Percentiles rank a stretch among this genome's conserved stretches.
Conservation (phyloP, 75 land plant genomes). For the Adiantum capillusveneris region DNA sequence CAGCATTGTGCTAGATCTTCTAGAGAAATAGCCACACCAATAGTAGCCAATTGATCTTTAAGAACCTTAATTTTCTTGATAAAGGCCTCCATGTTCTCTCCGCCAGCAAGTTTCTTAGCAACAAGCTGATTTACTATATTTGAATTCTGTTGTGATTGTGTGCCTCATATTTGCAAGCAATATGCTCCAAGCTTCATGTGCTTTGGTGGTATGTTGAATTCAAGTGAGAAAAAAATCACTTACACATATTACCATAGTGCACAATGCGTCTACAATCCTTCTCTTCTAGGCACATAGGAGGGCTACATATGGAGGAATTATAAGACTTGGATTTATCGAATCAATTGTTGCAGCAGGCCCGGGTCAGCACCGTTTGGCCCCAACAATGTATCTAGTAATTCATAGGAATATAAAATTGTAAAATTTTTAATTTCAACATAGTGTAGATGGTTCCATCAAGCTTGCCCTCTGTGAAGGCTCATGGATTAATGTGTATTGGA, state of each 20-base stretch:
- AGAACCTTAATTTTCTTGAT: neutral
- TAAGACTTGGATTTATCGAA: neutral
- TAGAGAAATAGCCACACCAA: neutral
- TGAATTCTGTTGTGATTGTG: neutral
- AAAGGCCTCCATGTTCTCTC: neutral
- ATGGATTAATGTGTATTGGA: no score
- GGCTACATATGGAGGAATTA: neutral
- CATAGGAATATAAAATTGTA: slow-evolving; percentile 1
- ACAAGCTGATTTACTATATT: slow-evolving; percentile 1
- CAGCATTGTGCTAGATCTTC: neutral
- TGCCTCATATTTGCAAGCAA: neutral
- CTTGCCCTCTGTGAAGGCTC: neutral
- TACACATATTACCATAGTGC: neutral
- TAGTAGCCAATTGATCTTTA: neutral
- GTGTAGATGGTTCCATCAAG: slow-evolving; percentile 2
- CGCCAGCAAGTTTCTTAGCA: no score
- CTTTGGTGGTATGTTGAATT: slow-evolving; percentile 1
- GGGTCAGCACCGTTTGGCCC: neutral
- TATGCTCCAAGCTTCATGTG: slow-evolving; percentile 7
- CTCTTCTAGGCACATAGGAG: no score
- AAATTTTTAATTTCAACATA: neutral
- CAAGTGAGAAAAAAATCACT: neutral
- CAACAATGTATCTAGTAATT: neutral
- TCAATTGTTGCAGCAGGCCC: neutral
- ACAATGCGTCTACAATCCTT: neutral